A percentile compares a stretch with the other conserved stretches of the same genome.
Evolutionary conservation across 352 stramenopile genomes (phyloP).

Genomic region (Phytophthora vignae): DNA sequence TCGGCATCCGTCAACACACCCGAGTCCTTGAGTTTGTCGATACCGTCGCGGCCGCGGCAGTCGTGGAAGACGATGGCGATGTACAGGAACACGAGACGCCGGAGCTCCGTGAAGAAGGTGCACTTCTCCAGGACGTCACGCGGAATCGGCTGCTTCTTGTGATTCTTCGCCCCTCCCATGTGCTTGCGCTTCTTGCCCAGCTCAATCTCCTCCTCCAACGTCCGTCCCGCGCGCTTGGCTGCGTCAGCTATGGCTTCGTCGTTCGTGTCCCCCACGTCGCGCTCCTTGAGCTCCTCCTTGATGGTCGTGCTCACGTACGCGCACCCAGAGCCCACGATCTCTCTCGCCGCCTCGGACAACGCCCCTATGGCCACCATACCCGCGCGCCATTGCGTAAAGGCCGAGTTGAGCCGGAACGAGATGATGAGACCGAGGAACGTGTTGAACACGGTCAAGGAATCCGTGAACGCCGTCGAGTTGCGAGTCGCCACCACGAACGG

Average conservation of each 20-base stretch:
- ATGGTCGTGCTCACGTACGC: slow-evolving; percentile 66
- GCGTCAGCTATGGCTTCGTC: slow-evolving; percentile 5
- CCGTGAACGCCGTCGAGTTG: slow-evolving; percentile 72
- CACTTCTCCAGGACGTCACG: slow-evolving; percentile 69
- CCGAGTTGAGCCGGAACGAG: slow-evolving; percentile 83
- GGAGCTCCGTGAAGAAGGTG: slow-evolving; percentile 75
- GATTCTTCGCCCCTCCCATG: slow-evolving; percentile 3
- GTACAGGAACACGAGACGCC: slow-evolving; percentile 79
- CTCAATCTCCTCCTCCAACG: slow-evolving; percentile 14
- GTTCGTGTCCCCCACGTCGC: slow-evolving; percentile 12
- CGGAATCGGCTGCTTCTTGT: slow-evolving; percentile 41
- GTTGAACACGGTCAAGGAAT: slow-evolving; percentile 84
- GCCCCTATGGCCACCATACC: slow-evolving; percentile 69
- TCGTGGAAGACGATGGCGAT: slow-evolving; percentile 86
- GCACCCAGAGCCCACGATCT: slow-evolving; percentile 68
- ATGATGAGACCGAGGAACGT: slow-evolving; percentile 78
- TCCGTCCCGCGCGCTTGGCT: slow-evolving; percentile 8
- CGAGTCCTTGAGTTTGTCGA: slow-evolving; percentile 65
- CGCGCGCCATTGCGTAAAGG: slow-evolving; percentile 75
- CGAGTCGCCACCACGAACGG: slow-evolving; percentile 67
- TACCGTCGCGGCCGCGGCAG: slow-evolving; percentile 63
- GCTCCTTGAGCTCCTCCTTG: slow-evolving; percentile 23
- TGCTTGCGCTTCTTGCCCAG: slow-evolving; percentile 13
- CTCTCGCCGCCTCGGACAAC: slow-evolving; percentile 59
- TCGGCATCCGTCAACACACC: slow-evolving; percentile 63